Base-by-base conservation (phyloP, 306 rosid genomes). In the Vachellia pachyceras region DNA sequence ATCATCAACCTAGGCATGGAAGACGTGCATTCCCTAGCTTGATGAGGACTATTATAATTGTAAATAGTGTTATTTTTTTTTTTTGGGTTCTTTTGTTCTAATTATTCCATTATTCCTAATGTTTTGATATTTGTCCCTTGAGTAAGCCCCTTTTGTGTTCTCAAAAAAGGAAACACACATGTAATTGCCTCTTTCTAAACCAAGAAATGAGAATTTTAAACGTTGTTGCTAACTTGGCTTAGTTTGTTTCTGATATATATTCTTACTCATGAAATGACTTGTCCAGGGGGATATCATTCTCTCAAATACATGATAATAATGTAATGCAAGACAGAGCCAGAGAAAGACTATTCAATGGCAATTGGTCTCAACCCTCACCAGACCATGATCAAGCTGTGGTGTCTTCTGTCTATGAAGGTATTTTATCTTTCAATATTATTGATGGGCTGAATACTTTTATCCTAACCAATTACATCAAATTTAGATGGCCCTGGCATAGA, bases 401-500 rank as follows among this genome's bases (percentile, higher is more conserved):
- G 8, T 84, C 85, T 58, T 76, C 88, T 73, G 77, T 84, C 79
- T 85, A 86, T 40, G 91, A 88, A 77, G 96, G 94, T 89, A 83
- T 82, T 68, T 69, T 29, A 6, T 50, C 50, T 77, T 82, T 75
- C 67, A 55, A 61, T 20, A 39, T 72, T 41, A 29, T 40, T 69
- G 69, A 65, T 18, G 22, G 54, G 22, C 3, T 37, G 25, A 37
- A 75, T 57, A 15, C n/a, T 42, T 71, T 63, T 64, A 35, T 73
- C 70, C 72, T 87, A 77, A 84, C 42, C 37, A 63, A 29, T 67
- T 50, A 72, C 68, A 54, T 84, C 74, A 29, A 80, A 77, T 86
- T 74, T 69, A 90, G 91, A 87, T 86, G 89, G 94, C 78, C 99
- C 99, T 68, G 89, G 96, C 65, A 93, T 95, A 69, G 98, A 95